Conservation (phyloP, 139 green algal species). For the Chlamydomonas schloesseri region DNA sequence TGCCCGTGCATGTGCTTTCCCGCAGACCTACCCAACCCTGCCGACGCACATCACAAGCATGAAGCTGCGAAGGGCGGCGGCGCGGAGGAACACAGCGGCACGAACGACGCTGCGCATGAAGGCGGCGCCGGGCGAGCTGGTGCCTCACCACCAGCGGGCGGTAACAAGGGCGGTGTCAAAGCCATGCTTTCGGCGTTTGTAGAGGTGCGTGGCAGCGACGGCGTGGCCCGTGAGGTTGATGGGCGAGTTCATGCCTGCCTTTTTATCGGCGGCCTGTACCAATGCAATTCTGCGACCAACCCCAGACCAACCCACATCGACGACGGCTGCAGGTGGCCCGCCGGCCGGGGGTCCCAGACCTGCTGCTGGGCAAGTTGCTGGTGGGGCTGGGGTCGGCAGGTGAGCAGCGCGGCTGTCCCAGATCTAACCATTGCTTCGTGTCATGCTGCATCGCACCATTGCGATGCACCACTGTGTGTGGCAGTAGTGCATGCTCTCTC, state of each 20-base stretch:
- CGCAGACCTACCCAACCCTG: neutral
- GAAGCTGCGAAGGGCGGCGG: neutral
- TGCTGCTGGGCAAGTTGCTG: constrained; percentile 44
- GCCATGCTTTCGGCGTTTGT: neutral
- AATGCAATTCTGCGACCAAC: too few relatives aligned
- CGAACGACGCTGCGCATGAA: too few relatives aligned
- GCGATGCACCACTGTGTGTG: too few relatives aligned
- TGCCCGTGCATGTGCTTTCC: neutral
- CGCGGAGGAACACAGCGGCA: neutral
- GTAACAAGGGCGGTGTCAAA: neutral
- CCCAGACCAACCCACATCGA: neutral
- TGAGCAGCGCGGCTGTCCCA: too few relatives aligned
- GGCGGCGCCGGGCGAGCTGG: too few relatives aligned
- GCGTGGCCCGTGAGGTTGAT: too few relatives aligned
- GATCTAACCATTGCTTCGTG: too few relatives aligned
- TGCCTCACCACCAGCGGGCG: neutral
- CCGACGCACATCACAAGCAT: neutral
- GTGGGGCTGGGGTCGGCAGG: constrained; percentile 31
- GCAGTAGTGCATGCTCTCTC: too few relatives aligned
- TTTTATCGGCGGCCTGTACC: too few relatives aligned
- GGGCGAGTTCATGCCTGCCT: too few relatives aligned
- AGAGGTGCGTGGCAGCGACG: neutral
- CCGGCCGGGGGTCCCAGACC: constrained; percentile 13
- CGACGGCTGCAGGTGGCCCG: constrained; percentile 15
- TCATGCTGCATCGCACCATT: too few relatives aligned